phyloP scores from a whole-genome alignment of 148 eudicot species.

The Arbutus unedo region DNA sequence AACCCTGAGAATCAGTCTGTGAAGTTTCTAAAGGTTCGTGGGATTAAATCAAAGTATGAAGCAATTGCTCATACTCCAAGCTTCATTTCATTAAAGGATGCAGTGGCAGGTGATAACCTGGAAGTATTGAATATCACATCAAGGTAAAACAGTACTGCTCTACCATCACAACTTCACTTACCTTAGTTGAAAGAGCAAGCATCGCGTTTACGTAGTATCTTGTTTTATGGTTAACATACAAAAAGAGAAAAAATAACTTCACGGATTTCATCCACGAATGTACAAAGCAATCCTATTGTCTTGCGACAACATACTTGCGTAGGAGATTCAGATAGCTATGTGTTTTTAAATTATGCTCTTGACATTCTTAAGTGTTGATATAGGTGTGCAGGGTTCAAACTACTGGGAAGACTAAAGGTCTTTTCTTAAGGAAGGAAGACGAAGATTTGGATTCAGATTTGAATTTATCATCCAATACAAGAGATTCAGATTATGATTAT shows the following conservation, averaged over 20 bases:
- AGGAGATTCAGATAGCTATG: background rate
- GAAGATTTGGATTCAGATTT: background rate
- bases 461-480: background rate
- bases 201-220: too few species aligned
- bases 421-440: background rate
- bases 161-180: too few species aligned
- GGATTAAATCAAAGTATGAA: background rate
- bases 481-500: too few species aligned
- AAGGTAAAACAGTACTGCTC: slow-evolving; percentile 10
- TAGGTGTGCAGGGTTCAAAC: background rate
- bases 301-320: background rate
- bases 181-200: too few species aligned
- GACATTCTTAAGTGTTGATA: background rate
- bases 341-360: background rate
- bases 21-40: background rate
- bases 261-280: too few species aligned
- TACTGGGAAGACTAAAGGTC: background rate
- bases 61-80: slow-evolving; percentile 17
- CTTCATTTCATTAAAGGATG: slow-evolving; percentile 23
- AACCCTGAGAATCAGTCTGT: background rate
- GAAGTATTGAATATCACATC: background rate
- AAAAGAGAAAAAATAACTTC: too few species aligned
- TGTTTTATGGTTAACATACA: too few species aligned
- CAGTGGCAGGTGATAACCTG: slow-evolving; percentile 1
- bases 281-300: too few species aligned